phyloP scores from a whole-genome alignment of 257 asterid genomes.

The Solanum stenotomum region DNA sequence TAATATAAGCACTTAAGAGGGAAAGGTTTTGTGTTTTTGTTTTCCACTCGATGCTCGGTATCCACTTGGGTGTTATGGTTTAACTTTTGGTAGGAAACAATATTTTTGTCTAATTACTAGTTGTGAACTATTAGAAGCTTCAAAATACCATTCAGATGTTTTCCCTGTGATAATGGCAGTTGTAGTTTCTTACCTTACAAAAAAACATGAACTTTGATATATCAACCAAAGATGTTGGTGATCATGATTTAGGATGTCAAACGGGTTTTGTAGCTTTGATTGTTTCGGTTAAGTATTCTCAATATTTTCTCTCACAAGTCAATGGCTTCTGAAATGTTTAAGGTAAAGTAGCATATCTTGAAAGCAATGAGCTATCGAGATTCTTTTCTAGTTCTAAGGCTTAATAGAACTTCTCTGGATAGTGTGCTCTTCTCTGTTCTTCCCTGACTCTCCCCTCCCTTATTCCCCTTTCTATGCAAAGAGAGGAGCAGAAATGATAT shows the following conservation, averaged over 20 bases:
- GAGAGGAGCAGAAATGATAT: background rate
- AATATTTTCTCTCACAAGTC: background rate
- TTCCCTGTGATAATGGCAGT: background rate
- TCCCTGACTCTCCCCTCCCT: background rate
- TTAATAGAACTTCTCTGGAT: background rate
- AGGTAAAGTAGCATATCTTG: background rate
- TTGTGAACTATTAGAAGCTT: background rate
- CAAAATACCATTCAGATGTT: background rate
- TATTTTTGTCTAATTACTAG: background rate
- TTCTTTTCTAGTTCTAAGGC: background rate
- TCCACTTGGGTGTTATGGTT: background rate
- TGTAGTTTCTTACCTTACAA: background rate
- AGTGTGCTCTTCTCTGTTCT: background rate
- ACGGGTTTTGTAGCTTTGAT: background rate
- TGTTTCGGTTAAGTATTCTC: background rate
- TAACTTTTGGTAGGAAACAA: background rate
- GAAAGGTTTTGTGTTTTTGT: background rate
- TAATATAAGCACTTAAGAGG: background rate
- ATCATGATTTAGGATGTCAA: background rate
- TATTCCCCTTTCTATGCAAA: background rate
- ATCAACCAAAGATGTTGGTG: background rate
- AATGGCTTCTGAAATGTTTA: background rate
- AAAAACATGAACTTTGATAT: background rate
- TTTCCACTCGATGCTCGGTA: background rate
- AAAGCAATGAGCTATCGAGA: background rate